Percentiles rank a stretch among this genome's conserved stretches.
phyloP scores from a whole-genome alignment of 2,329 filamentous ascomycete species.

The Fusarium chuoi region DNA sequence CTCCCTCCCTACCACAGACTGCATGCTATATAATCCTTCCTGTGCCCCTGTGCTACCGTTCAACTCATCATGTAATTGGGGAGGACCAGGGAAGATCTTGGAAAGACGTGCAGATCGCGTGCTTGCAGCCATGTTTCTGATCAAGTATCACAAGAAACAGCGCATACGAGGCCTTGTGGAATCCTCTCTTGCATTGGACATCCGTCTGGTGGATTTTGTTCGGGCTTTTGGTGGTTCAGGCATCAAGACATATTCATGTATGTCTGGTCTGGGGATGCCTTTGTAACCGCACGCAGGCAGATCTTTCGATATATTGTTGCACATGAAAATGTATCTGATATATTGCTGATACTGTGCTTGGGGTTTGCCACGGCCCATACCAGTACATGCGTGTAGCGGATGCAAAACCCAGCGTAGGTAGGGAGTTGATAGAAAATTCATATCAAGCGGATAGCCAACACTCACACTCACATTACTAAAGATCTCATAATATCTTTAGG shows the following conservation, averaged over 20 bases:
- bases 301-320: slow-evolving; percentile 9
- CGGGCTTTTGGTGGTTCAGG: slow-evolving; percentile 31
- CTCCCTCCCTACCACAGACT: not conserved
- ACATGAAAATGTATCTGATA: not conserved
- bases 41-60: slow-evolving; percentile 8
- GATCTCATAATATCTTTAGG: not conserved
- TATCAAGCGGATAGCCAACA: not conserved
- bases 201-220: slow-evolving; percentile 2
- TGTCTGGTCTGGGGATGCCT: slow-evolving; percentile 11
- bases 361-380: not conserved
- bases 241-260: slow-evolving; percentile 34
- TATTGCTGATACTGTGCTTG: not conserved
- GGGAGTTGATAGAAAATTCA: not conserved
- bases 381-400: not conserved
- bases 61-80: not conserved
- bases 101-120: slow-evolving; percentile 43
- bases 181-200: not conserved
- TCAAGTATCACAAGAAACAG: slow-evolving; percentile 40
- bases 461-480: not conserved
- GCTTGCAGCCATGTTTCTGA: slow-evolving; percentile 47
- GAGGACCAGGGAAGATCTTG: slow-evolving; percentile 39
- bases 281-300: slow-evolving; percentile 5
- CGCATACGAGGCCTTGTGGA: slow-evolving; percentile 39
- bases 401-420: not conserved
- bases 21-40: not conserved